Evolutionary conservation across 2,329 filamentous ascomycete genomes (phyloP).

Genomic region (Colletotrichum sansevieriae): DNA sequence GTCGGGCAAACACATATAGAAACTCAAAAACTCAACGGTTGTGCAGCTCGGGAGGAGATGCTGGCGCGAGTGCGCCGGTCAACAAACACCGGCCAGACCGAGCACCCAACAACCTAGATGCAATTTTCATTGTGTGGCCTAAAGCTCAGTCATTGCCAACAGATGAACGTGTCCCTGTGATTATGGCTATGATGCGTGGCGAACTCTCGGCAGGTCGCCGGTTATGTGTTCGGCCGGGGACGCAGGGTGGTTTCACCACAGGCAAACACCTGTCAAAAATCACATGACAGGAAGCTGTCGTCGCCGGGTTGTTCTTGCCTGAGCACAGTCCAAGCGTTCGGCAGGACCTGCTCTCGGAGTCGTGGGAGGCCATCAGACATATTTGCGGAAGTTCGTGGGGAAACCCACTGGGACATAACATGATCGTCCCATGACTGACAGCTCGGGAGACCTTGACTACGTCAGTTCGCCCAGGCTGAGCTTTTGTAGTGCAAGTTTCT

Average conservation of each 20-base stretch:
- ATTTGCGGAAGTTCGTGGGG: slow-evolving; percentile 9
- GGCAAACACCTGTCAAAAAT: background rate
- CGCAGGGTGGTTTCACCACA: slow-evolving; percentile 10
- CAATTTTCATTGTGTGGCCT: background rate
- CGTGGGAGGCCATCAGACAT: background rate
- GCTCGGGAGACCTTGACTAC: background rate
- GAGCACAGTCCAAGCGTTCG: slow-evolving; percentile 36
- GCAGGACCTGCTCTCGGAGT: background rate
- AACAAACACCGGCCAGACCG: background rate
- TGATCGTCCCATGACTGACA: background rate
- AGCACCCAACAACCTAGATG: background rate
- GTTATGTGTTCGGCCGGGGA: slow-evolving; percentile 11
- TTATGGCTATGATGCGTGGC: background rate
- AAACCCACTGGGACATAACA: background rate
- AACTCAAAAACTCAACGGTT: slow-evolving; percentile 3
- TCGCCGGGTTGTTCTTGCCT: slow-evolving; percentile 13
- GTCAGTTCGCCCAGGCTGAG: background rate
- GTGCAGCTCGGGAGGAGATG: slow-evolving; percentile 1
- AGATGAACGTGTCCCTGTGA: slow-evolving; percentile 13
- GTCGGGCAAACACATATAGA: too few relatives aligned
- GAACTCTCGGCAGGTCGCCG: slow-evolving; percentile 7
- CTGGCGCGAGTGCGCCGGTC: background rate
- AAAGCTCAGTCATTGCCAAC: slow-evolving; percentile 8
- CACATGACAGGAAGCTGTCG: slow-evolving; percentile 12
- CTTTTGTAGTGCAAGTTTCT: background rate